These are phyloP conservation scores for Trichaptum fuscoviolaceum DNA, from an alignment of 768 basidiomycete species.

Conservation along the genomic window DNA sequence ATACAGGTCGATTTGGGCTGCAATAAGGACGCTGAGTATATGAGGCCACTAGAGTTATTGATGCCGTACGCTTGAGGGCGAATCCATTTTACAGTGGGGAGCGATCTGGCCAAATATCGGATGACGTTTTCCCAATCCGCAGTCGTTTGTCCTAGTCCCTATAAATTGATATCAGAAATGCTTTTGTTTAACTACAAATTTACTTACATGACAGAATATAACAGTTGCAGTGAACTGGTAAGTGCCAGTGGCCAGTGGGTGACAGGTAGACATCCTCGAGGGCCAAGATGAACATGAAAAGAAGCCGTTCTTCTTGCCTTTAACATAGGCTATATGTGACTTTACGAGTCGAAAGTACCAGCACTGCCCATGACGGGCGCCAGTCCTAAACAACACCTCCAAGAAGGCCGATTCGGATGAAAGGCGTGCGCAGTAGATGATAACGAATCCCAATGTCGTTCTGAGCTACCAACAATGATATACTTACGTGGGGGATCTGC, in stretches of 20 bases:
- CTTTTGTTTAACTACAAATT: not conserved
- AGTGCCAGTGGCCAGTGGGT: not conserved
- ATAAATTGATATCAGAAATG: slow-evolving; percentile 1
- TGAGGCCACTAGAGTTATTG: not conserved
- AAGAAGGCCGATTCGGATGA: not conserved
- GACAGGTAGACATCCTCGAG: not conserved
- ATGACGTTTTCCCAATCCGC: slow-evolving; percentile 31
- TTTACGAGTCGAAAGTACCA: not conserved
- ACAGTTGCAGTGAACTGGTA: slow-evolving; percentile 20
- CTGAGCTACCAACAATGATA: not conserved
- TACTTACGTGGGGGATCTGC: not conserved
- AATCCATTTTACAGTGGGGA: slow-evolving; percentile 38
- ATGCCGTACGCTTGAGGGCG: slow-evolving; percentile 37
- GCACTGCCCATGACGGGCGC: not conserved
- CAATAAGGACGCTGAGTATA: not conserved
- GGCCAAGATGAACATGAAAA: not conserved
- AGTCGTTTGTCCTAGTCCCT: slow-evolving; percentile 38
- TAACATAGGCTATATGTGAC: not conserved
- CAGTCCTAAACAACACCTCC: not conserved
- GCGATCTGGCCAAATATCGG: slow-evolving; percentile 28
- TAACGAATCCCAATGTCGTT: not conserved
- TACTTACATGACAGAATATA: slow-evolving; percentile 25
- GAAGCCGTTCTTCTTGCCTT: not conserved
- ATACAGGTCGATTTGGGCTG: slow-evolving; percentile 27
- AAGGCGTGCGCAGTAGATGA: not conserved